Conservation (phyloP, 805 yeast species). For the Candida parachauliodes region DNA sequence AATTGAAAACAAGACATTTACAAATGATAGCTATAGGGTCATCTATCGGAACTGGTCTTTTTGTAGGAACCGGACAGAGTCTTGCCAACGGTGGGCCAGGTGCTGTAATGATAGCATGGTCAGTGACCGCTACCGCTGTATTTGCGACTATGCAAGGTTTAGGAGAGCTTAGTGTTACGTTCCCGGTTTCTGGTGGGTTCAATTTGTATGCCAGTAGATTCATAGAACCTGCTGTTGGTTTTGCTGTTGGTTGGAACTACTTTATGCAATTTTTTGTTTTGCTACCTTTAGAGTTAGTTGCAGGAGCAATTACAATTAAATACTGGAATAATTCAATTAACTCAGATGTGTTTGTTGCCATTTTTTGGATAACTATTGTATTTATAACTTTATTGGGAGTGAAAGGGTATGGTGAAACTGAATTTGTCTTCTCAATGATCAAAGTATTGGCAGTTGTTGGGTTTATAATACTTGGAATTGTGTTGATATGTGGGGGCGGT, state of each 20-base stretch:
- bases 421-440: conserved; percentile 45
- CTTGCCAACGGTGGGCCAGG: conserved; percentile 62
- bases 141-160: conserved; percentile 58
- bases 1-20: conserved; percentile 55
- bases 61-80: conserved; percentile 61
- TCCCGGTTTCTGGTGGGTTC: conserved; percentile 64
- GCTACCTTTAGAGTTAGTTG: conserved; percentile 55
- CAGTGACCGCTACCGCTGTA: conserved; percentile 53
- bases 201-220: conserved; percentile 59
- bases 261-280: conserved; percentile 32
- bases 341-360: conserved; percentile 57
- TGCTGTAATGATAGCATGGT: conserved; percentile 54
- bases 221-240: conserved; percentile 59
- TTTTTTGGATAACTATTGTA: conserved; percentile 45
- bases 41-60: conserved; percentile 65
- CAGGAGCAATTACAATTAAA: conserved; percentile 50
- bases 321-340: conserved; percentile 52
- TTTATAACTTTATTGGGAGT: conserved; percentile 51
- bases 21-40: conserved; percentile 70
- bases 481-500: conserved; percentile 51
- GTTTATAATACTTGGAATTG: conserved; percentile 45
- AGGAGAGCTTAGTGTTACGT: conserved; percentile 58
- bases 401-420: conserved; percentile 55
- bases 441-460: conserved; percentile 48
- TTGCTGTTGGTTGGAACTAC: conserved; percentile 34